A percentile compares a stretch with the other conserved stretches of the same genome.
These are phyloP conservation scores for Ottelia alismoides DNA, from an alignment of 106 monocot species.

Conservation along the genomic window DNA sequence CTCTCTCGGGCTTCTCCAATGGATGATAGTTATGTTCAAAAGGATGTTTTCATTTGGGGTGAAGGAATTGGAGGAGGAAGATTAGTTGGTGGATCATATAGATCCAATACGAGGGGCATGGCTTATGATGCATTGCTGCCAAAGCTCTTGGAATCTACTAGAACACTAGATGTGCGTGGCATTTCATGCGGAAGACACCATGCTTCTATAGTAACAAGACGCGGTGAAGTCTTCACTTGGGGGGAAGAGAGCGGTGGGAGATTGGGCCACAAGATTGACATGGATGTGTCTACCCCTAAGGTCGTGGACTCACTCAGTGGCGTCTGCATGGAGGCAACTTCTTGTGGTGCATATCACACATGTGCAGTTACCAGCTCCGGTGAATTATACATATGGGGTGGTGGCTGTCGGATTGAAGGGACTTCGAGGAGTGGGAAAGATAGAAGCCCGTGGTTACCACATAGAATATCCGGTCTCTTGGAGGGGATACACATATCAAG, in stretches of 20 bases:
- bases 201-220: constrained; percentile 47
- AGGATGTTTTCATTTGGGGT: constrained; percentile 61
- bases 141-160: constrained; percentile 41
- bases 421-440: neutral
- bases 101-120: neutral
- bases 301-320: constrained; percentile 31
- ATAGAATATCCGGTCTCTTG: constrained; percentile 6
- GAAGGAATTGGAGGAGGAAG: constrained; percentile 29
- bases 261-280: constrained; percentile 41
- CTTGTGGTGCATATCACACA: constrained; percentile 57
- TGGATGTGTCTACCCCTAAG: constrained; percentile 51
- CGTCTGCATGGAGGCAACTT: constrained; percentile 25
- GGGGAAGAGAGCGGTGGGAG: constrained; percentile 60
- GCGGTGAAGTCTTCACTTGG: constrained; percentile 74
- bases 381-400: constrained; percentile 77
- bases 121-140: constrained; percentile 35
- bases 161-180: constrained; percentile 33
- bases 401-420: constrained; percentile 8
- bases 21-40: constrained; percentile 25
- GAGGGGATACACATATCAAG: constrained; percentile 1
- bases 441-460: constrained; percentile 12
- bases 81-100: constrained; percentile 42
- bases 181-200: constrained; percentile 54
- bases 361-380: constrained; percentile 69
- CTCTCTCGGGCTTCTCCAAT: constrained; percentile 23